Evolutionary conservation across 2,329 filamentous ascomycete species (phyloP).

Genomic region (Sordariomycetes sp.): DNA sequence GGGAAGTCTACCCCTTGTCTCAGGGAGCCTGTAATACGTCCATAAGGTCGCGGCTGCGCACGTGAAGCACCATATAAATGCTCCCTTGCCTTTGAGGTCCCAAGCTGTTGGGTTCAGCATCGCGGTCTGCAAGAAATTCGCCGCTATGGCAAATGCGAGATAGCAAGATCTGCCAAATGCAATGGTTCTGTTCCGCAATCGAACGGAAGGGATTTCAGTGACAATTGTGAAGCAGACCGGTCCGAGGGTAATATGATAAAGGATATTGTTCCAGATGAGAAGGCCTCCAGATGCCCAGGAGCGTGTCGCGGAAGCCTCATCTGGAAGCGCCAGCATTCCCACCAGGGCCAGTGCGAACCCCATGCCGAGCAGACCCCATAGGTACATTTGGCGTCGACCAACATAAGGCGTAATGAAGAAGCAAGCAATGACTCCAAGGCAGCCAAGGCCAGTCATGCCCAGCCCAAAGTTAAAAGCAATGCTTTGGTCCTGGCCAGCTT

Average conservation of each 20-base stretch:
- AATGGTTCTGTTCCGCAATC: slow-evolving; percentile 85
- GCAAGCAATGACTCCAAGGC: slow-evolving; percentile 77
- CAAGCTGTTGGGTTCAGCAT: slow-evolving; percentile 85
- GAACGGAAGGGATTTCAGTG: slow-evolving; percentile 70
- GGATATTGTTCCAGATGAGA: slow-evolving; percentile 74
- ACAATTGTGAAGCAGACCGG: slow-evolving; percentile 88
- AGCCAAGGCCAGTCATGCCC: slow-evolving; percentile 62
- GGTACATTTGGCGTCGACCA: slow-evolving; percentile 66
- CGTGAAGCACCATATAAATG: slow-evolving; percentile 80
- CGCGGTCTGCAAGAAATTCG: slow-evolving; percentile 75
- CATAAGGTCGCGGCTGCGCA: slow-evolving; percentile 77
- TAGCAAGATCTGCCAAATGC: slow-evolving; percentile 74
- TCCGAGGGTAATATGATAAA: slow-evolving; percentile 80
- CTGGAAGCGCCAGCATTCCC: slow-evolving; percentile 70
- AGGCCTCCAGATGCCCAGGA: slow-evolving; percentile 75
- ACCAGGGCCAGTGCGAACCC: slow-evolving; percentile 72
- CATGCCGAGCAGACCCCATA: slow-evolving; percentile 65
- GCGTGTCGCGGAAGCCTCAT: slow-evolving; percentile 44
- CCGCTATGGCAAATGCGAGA: slow-evolving; percentile 76
- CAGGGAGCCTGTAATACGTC: slow-evolving; percentile 49
- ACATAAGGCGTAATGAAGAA: slow-evolving; percentile 66
- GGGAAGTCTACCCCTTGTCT: slow-evolving; percentile 72
- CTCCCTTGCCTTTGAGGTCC: slow-evolving; percentile 80
- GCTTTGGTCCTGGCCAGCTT: slow-evolving; percentile 44
- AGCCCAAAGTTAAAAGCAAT: slow-evolving; percentile 50